Base-by-base conservation (phyloP, 768 basidiomycete genomes). In the Xerocomellus amylosporus region DNA sequence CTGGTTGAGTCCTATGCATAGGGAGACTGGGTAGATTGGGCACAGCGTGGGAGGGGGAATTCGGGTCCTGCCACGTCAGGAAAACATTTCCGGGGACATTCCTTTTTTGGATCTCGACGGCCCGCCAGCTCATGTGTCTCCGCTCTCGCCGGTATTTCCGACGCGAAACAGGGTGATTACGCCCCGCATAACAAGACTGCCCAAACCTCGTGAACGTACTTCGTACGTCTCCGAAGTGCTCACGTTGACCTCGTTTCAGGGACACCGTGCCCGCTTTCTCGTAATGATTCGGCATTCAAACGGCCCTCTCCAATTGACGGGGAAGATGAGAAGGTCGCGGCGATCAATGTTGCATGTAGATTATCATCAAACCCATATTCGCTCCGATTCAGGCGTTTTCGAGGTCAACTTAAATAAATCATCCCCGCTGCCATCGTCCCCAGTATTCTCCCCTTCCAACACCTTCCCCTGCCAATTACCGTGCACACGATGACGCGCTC, bases 321-420 rank as follows among this genome's bases (percentile, higher is more conserved):
- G 51, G 51, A 70, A 49, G 49, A 49, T 40, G 53, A 61, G 65
- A 71, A 69, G 61, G 40, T 66, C 69, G 65, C 70, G 70, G 70
- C 71, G 70, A 71, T 71, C 70, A 71, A 71, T 63, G 55, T 47
- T 67, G 61, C 58, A 67, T 60, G 71, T 61, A 66, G 70, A 70
- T 72, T 70, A 72, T 67, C 65, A 66, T 69, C 64, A 70, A 58
- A 56, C 51, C 58, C 58, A 68, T 72, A 70, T 71, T 61, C 64
- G 63, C 67, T 63, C 67, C 62, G 63, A 67, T 55, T 55, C 36
- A 60, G 49, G 40, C 55, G 54, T 62, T 59, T 69, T 67, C 58
- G 43, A 58, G 53, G 55, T 26, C 60, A 52, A 59, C 58, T 63
- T 60, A 66, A 71, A 69, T 66, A 70, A 56, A 46, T 45, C 57